phyloP scores from a whole-genome alignment of 345 rosid genomes.

The Salix purpurea region DNA sequence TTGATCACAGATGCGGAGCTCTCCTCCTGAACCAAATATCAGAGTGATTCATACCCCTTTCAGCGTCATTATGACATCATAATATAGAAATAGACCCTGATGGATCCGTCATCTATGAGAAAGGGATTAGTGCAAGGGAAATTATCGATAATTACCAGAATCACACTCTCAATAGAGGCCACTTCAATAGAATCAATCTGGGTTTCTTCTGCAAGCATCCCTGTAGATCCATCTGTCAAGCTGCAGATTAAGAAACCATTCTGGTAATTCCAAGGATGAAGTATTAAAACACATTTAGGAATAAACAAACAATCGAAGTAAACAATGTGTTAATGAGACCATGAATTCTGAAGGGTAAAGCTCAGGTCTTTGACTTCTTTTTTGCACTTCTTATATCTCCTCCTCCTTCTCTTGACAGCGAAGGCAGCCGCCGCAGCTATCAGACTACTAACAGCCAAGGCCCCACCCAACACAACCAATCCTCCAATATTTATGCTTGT shows the following conservation, averaged over 20 bases:
- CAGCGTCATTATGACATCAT: not conserved
- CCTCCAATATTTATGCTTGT: conserved; percentile 21
- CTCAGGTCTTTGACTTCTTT: conserved; percentile 13
- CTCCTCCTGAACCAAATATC: conserved; percentile 33
- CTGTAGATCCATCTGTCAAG: conserved; percentile 17
- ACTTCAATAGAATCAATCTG: conserved; percentile 11
- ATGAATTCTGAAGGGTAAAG: conserved; percentile 15
- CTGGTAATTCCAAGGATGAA: not conserved
- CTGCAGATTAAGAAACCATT: conserved; percentile 24
- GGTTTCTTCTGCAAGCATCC: not conserved
- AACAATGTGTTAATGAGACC: conserved; percentile 16
- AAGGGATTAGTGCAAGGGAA: not conserved
- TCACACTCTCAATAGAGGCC: conserved; percentile 8
- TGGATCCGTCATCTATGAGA: not conserved
- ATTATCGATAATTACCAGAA: conserved; percentile 23
- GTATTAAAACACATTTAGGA: not conserved
- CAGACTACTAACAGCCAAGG: conserved; percentile 41
- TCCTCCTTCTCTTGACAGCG: conserved; percentile 21
- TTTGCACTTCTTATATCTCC: not conserved
- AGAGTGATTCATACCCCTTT: not conserved
- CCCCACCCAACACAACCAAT: conserved; percentile 41
- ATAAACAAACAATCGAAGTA: not conserved
- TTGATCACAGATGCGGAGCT: not conserved
- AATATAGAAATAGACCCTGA: not conserved
- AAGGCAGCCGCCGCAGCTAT: conserved; percentile 28